Evolutionary conservation across 2,329 filamentous ascomycete genomes (phyloP), one percentile per base, ranked within the genome.

Genomic region (Fonsecaea pedrosoi): DNA sequence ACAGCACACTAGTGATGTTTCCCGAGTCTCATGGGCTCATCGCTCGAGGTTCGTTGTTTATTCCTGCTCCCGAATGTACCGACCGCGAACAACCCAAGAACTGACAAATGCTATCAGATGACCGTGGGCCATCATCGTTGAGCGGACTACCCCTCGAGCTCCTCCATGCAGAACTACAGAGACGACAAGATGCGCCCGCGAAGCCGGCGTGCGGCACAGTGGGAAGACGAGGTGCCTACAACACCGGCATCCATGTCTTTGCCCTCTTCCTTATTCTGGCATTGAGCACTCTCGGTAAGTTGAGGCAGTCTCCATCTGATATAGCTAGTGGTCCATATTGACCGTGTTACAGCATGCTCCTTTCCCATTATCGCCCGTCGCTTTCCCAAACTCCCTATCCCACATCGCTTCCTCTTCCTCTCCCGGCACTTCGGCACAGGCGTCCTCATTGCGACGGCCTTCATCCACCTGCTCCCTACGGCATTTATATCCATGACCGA

Each of bases 381-480:
- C 70, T 81, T 84, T 42, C 85, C 84, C 42, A 82, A 83, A 57
- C 82, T 87, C 63, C 84, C 82, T 60, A 84, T 85, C 62, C 88
- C 89, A 60, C 83, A 83, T 69, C 83, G 78, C 25, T 83, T 90
- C 72, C 83, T 90, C 69, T 90, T 90, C 76, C 81, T 89, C 69
- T 89, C 87, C 73, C 87, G 90, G 70, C 90, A 92, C 79, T 90
- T 92, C 71, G 90, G 92, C 74, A 95, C 92, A 0, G 92, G 92
- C 66, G 92, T 95, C 21, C 82, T 95, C n/a, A 89, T 95, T 69
- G 91, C 92, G 10, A 95, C 92, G 0, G 91, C 92, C 63, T 95
- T 95, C 74, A 91, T 94, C 32, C 91, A 94, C 79, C 82, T 90
- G 12, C 84, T 90, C 3, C 89, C 87, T 62, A 91, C 86, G 32